A percentile compares a stretch with the other conserved stretches of the same genome.
Evolutionary conservation across 208 protist species (phyloP).

Genomic region (Trypanosoma grayi): DNA sequence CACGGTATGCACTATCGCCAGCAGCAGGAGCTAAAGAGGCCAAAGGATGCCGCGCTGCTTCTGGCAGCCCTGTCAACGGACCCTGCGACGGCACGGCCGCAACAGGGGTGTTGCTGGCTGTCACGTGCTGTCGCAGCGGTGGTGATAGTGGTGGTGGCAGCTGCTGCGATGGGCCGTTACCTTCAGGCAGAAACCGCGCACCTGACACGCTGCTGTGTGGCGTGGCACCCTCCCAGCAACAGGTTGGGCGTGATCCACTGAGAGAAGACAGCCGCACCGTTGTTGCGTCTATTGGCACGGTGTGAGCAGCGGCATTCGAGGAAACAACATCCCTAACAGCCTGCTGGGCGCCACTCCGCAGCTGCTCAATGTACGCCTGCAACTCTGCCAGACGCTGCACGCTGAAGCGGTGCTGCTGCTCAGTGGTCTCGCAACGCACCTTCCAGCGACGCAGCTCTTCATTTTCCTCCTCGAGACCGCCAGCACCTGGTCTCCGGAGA

Average conservation of each 20-base stretch:
- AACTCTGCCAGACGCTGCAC: conserved; percentile 24
- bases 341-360: conserved; percentile 23
- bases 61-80: neutral
- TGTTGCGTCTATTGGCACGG: conserved; percentile 6
- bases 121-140: no score
- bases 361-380: conserved; percentile 35
- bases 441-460: conserved; percentile 24
- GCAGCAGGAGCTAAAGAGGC: neutral
- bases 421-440: conserved; percentile 10
- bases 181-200: no score
- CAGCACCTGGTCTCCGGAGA: neutral
- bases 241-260: conserved; percentile 6
- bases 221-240: neutral
- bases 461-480: neutral
- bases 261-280: conserved; percentile 18
- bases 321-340: conserved; percentile 19
- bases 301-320: neutral
- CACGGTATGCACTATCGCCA: conserved; percentile 5
- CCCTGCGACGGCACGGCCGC: neutral
- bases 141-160: no score
- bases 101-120: neutral
- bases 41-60: neutral
- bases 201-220: conserved; percentile 8
- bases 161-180: no score
- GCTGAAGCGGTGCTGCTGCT: conserved; percentile 23